Evolutionary conservation across 306 rosid species (phyloP), one percentile per base, ranked within the genome.

Genomic region (Argentina anserina): DNA sequence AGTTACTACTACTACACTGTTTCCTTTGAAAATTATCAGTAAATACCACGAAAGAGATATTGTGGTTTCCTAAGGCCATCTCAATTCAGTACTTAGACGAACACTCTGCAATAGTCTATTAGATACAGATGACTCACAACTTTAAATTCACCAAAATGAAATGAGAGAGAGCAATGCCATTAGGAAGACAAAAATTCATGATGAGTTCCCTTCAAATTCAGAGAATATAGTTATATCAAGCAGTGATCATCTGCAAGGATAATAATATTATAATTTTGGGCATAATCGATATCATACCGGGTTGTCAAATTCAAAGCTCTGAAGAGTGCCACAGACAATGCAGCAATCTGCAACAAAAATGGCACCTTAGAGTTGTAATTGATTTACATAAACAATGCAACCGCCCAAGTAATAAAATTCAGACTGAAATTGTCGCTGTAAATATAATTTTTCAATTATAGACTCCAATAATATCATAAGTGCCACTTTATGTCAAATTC

Each of bases 251-350:
- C 23, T 31, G 29, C 62, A 58, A 63, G n/a, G 28, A 79, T 49
- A 37, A 70, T 14, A 63, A 45, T 21, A 58, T 37, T 85, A 55
- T 67, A 9, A 33, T 29, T 65, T 71, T 76, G 47, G 15, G 52
- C 41, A 40, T 10, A 69, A 26, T 58, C 56, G 42, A 75, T 64
- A 53, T 34, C 77, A 56, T 91, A 94, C 97, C 96, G 87, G 76
- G 94, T 74, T 62, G 95, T 82, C 75, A 94, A 80, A 80, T 84
- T 82, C 84, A 94, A 83, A 71, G 96, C 97, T 84, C 98, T 88
- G 67, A 87, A 88, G 11, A 94, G 84, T 76, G 92, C 92, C 79
- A 94, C 97, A 5, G 92, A 88, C 74, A 94, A 80, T 23, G 97
- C 98, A 76, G 92, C 89, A 83, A 94, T 88, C 97, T 91, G 92